Percentiles rank a stretch among this genome's conserved stretches.
These are phyloP conservation scores for Geotrichum siamense DNA, from an alignment of 1,139 yeast species.

Conservation along the genomic window DNA sequence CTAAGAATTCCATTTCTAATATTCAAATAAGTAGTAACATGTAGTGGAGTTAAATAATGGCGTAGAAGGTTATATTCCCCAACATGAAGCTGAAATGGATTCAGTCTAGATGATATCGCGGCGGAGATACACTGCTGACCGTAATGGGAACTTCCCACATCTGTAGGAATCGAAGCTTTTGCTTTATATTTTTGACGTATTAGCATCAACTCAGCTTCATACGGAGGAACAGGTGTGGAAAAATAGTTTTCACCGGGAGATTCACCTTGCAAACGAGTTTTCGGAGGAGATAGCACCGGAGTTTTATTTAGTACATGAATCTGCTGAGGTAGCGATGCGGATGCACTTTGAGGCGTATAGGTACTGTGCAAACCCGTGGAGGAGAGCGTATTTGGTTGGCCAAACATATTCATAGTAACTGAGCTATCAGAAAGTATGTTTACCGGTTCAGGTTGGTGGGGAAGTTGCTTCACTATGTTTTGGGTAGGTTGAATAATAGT, in stretches of 20 bases:
- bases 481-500: constrained; percentile 9
- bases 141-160: constrained; percentile 32
- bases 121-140: constrained; percentile 39
- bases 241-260: constrained; percentile 13
- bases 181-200: constrained; percentile 33
- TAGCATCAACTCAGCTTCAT: constrained; percentile 16
- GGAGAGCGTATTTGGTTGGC: neutral
- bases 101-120: constrained; percentile 37
- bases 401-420: neutral
- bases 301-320: constrained; percentile 10
- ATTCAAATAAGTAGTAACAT: constrained; percentile 39
- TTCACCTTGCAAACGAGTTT: constrained; percentile 9
- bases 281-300: constrained; percentile 16
- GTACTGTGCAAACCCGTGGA: constrained; percentile 4
- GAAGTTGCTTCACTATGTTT: constrained; percentile 18
- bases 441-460: constrained; percentile 19
- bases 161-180: constrained; percentile 37
- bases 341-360: neutral
- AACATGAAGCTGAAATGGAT: constrained; percentile 34
- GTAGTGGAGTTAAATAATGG: constrained; percentile 32
- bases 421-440: constrained; percentile 20
- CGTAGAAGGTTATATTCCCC: constrained; percentile 36
- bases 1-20: constrained; percentile 39
- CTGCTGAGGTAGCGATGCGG: constrained; percentile 9
- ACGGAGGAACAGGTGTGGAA: constrained; percentile 13